Evolutionary conservation across 495 filamentous ascomycete genomes (phyloP), one percentile per base, ranked within the genome.

Genomic region (Sordaria brevicollis): DNA sequence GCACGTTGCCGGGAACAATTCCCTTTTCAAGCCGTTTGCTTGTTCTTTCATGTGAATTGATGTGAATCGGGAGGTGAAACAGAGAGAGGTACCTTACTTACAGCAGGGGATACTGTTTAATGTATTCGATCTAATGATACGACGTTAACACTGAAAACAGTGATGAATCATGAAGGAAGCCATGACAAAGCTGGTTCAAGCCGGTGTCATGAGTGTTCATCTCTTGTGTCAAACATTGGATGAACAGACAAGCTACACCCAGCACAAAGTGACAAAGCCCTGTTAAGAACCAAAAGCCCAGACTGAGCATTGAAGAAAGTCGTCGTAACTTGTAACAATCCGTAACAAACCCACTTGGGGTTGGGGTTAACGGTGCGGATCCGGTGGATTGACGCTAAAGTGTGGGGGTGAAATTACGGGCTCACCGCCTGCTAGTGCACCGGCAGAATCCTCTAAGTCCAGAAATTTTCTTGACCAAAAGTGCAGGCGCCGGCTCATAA

Each of bases 391-490:
- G 34, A 11, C 29, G 15, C 25, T 39, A 62, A 35, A 43, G 39
- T 62, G 68, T 36, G 25, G 17, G 7, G 29, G n/a, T 25, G 19
- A 25, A 33, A 66, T 36, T 35, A 21, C 10, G 11, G 2, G 5
- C 67, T 73, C 71, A 74, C 73, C 73, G 71, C 73, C 67, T 35
- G 5, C 39, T 6, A 38, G n/a, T 36, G 29, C 36, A 39, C 19
- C 25, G 73, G 71, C 73, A 73, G 69, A 75, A 73, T 73, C 49
- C 2, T 25, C 5, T 6, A 25, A 57, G 49, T 25, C 71, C 68
- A 69, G 73, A 74, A 75, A 75, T 67, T 73, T 75, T 73, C 73
- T 73, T 67, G 71, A 29, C 49, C 49, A 57, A 29, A 57, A 66
- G 39, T 65, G 67, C 33, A 43, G 65, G 35, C 31, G 21, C 7